Conservation (phyloP, 2,329 filamentous ascomycete species). For the Phyllosticta ampelicida region DNA sequence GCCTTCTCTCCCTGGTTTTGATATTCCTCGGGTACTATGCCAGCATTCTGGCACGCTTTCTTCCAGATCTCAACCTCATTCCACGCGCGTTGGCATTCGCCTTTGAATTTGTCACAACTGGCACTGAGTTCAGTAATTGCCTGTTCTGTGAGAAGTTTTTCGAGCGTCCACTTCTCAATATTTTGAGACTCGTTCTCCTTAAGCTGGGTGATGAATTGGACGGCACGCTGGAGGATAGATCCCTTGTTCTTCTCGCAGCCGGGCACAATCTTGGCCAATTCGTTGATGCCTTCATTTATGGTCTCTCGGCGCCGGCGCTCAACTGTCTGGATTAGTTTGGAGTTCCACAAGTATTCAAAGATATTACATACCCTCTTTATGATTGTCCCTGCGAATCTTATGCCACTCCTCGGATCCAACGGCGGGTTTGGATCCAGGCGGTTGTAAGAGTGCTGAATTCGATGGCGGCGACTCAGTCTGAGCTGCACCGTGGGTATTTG, state of each 20-base stretch:
- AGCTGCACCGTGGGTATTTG: conserved; percentile 15
- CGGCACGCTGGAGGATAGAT: conserved; percentile 84
- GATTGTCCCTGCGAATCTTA: conserved; percentile 91
- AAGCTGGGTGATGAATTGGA: conserved; percentile 87
- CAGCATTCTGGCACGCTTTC: conserved; percentile 31
- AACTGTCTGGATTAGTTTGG: conserved; percentile 43
- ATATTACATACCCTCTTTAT: conserved; percentile 75
- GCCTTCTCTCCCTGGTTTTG: conserved; percentile 29
- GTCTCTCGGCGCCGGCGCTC: conserved; percentile 94
- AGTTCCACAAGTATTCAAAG: conserved; percentile 12
- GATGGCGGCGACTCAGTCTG: conserved; percentile 26
- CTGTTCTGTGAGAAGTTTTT: conserved; percentile 82
- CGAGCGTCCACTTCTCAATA: conserved; percentile 85
- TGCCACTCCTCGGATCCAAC: conserved; percentile 99
- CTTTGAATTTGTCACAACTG: conserved; percentile 78
- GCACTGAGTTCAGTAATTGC: conserved; percentile 79
- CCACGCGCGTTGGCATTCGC: conserved; percentile 67
- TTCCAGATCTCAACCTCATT: conserved; percentile 72
- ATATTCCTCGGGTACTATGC: conserved; percentile 30
- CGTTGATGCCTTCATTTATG: conserved; percentile 98
- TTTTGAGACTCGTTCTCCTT: conserved; percentile 92
- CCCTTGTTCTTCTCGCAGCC: conserved; percentile 99
- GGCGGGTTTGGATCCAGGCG: conserved; percentile 65
- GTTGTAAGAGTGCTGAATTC: too few species aligned
- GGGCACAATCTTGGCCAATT: conserved; percentile 93